Base-by-base conservation (phyloP, 2,329 filamentous ascomycete species). In the Fusarium udum region DNA sequence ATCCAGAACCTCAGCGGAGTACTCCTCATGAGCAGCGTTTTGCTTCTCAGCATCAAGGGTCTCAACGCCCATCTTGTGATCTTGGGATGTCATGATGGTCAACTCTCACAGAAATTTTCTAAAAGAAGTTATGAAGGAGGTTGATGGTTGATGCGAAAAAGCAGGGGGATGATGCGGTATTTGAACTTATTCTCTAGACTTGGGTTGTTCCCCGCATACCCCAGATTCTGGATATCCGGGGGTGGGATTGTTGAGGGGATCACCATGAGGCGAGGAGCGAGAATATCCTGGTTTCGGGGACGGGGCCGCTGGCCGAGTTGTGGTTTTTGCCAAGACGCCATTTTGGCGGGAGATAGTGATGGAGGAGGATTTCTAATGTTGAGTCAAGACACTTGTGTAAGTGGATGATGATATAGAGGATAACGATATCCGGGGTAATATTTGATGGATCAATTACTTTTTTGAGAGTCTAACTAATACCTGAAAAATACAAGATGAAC, bases 11-110 rank as follows among this genome's bases (percentile, higher is more conserved):
- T 74, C 72, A 32, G 72, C 49, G 1, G 72, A 75, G 15, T 61
- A 74, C 31, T 74, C 72, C 14, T 76, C 52, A 49, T 75, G 71
- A 45, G 71, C 61, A 14, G 74, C 26, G 9, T 61, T 61, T 39
- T 74, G 73, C 68, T 72, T 76, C 64, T 75, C 73, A 37, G 61
- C 53, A 28, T 75, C 73, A 36, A 64, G 32, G 40, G 64, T 37
- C 34, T 71, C 67, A 7, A 53, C 24, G 28, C 42, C 46, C 8
- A 49, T 52, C 24, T 75, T 72, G 28, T 63, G 61, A 24, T 69
- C 57, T 40, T 48, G 52, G 15, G 36, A 28, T 31, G 59, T 40
- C 73, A 75, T 76, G 28, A 15, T 72, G 28, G 42, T 28, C 28
- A 32, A 59, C 24, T 53, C 20, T 31, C 32, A 39, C n/a, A 26